Percentiles rank a stretch among this genome's conserved stretches.
Conservation (phyloP, 352 stramenopile genomes). For the Globisporangium lucens region DNA sequence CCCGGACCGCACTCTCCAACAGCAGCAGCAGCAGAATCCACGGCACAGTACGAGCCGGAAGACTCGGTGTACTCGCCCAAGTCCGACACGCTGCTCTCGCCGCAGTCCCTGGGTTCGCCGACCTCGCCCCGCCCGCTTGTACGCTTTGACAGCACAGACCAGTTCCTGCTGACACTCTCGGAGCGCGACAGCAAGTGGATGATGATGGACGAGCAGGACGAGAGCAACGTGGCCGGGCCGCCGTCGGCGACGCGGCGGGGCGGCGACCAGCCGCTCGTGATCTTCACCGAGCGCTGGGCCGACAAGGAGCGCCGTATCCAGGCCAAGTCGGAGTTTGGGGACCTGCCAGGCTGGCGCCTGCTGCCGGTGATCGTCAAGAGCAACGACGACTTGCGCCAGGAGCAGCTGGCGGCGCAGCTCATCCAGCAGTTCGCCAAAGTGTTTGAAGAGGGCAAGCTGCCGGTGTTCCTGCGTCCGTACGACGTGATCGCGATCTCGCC, state of each 20-base stretch:
- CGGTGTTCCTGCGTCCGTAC: conserved; percentile 95
- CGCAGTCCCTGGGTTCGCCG: conserved; percentile 53
- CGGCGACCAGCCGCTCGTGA: conserved; percentile 55
- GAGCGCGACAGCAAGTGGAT: conserved; percentile 68
- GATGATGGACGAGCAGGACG: conserved; percentile 48
- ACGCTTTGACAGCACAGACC: conserved; percentile 78
- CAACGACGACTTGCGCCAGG: conserved; percentile 97
- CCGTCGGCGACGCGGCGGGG: conserved; percentile 12
- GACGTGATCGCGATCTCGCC: conserved; percentile 94
- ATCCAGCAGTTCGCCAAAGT: conserved; percentile 94
- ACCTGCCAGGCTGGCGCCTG: conserved; percentile 86
- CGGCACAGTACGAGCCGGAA: conserved; percentile 7
- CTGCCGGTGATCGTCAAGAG: conserved; percentile 97
- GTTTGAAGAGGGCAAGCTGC: conserved; percentile 92
- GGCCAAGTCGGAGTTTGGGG: conserved; percentile 80
- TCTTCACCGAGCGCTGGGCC: conserved; percentile 95
- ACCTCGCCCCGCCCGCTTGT: conserved; percentile 50
- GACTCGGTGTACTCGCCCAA: conserved; percentile 53
- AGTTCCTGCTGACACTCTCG: conserved; percentile 60
- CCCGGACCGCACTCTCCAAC: conserved; percentile 7
- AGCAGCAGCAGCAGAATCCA: neutral
- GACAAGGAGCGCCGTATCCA: conserved; percentile 93
- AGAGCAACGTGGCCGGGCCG: conserved; percentile 18
- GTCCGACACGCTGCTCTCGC: conserved; percentile 52
- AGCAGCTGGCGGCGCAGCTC: conserved; percentile 96